A percentile compares a stretch with the other conserved stretches of the same genome.
Evolutionary conservation across 2,329 filamentous ascomycete genomes (phyloP).

Genomic region (Alternaria solani): DNA sequence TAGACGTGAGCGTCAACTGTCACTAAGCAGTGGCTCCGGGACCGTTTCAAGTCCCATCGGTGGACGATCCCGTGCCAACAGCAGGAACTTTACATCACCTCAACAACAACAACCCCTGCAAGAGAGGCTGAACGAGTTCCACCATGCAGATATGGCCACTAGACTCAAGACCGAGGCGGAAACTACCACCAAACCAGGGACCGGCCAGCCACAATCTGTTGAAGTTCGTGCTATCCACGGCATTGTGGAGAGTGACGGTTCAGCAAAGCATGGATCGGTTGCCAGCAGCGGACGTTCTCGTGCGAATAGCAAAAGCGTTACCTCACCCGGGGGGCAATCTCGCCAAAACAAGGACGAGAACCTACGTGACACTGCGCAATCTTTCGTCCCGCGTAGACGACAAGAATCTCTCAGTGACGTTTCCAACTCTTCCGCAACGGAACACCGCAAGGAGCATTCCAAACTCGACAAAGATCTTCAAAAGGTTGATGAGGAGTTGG

Average conservation of each 20-base stretch:
- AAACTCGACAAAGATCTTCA: conserved; percentile 1
- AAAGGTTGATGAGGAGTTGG: background rate
- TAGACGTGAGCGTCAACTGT: conserved; percentile 33
- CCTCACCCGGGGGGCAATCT: conserved; percentile 37
- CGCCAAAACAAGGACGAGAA: conserved; percentile 42
- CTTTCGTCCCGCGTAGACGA: conserved; percentile 13
- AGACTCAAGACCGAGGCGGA: conserved; percentile 45
- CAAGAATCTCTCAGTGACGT: conserved; percentile 25
- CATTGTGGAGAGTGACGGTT: conserved; percentile 38
- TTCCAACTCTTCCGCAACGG: conserved; percentile 18
- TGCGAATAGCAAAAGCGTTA: conserved; percentile 18
- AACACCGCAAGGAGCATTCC: conserved; percentile 13
- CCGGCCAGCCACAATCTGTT: conserved; percentile 38
- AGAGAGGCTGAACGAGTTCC: conserved; percentile 44
- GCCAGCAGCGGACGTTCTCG: conserved; percentile 8
- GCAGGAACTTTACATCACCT: conserved; percentile 22
- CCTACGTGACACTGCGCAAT: conserved; percentile 39
- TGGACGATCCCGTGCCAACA: conserved; percentile 21
- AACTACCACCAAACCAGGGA: conserved; percentile 47
- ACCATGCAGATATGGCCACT: conserved; percentile 38
- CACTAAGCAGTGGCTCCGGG: conserved; percentile 21
- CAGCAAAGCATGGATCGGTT: background rate
- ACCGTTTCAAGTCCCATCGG: conserved; percentile 2
- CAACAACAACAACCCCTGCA: conserved; percentile 40
- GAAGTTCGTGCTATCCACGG: conserved; percentile 44